These are phyloP conservation scores for Myriosclerotinia curreyana DNA, from an alignment of 2,329 filamentous ascomycete genomes.

Conservation along the genomic window DNA sequence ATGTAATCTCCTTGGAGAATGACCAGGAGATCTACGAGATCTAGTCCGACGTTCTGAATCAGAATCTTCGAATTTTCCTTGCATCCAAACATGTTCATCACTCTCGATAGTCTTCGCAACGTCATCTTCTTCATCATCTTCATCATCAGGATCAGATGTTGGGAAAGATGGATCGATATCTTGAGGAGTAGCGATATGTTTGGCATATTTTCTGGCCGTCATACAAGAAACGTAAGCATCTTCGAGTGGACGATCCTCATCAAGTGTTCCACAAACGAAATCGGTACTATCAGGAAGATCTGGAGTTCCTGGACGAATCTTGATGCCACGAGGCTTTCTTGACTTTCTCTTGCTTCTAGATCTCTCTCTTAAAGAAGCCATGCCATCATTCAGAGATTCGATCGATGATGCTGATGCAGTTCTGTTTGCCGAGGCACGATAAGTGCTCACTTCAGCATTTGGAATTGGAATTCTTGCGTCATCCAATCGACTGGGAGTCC, in stretches of 20 bases:
- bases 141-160: constrained; percentile 85
- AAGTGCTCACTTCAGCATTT: constrained; percentile 29
- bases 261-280: constrained; percentile 96
- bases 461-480: constrained; percentile 15
- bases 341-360: constrained; percentile 23
- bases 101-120: constrained; percentile 57
- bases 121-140: constrained; percentile 70
- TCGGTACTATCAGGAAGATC: constrained; percentile 96
- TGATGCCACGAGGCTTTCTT: constrained; percentile 42
- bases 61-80: constrained; percentile 67
- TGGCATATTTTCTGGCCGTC: constrained; percentile 75
- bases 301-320: constrained; percentile 66
- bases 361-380: constrained; percentile 31
- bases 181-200: constrained; percentile 82
- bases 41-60: constrained; percentile 57
- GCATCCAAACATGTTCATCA: constrained; percentile 66
- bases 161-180: constrained; percentile 98
- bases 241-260: constrained; percentile 93
- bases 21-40: constrained; percentile 47
- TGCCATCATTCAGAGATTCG: constrained; percentile 44
- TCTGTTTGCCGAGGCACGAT: constrained; percentile 36
- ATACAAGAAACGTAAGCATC: constrained; percentile 86
- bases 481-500: constrained; percentile 48
- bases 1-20: constrained; percentile 60
- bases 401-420: constrained; percentile 61